These are phyloP conservation scores for Coelastrella sp. DNA, from an alignment of 139 green algal species.

Conservation along the genomic window DNA sequence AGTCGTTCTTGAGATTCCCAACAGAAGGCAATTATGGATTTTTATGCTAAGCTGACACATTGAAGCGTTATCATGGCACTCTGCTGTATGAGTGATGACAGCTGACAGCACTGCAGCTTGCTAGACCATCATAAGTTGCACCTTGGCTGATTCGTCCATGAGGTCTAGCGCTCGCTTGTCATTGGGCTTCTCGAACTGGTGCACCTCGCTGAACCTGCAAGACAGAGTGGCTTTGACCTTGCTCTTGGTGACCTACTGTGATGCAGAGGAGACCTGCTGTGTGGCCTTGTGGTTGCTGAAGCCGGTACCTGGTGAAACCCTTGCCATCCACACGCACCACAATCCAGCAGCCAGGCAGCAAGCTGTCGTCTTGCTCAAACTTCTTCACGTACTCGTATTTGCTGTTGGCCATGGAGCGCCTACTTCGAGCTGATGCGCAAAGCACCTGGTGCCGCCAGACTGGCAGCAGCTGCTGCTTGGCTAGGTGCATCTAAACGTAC, in stretches of 20 bases:
- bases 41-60: no score
- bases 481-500: background rate
- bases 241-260: no score
- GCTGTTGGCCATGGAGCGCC: slow-evolving; percentile 75
- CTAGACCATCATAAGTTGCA: slow-evolving; percentile 43
- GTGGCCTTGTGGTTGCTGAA: background rate
- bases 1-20: no score
- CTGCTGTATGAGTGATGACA: no score
- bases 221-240: no score
- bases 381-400: slow-evolving; percentile 89
- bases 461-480: background rate
- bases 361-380: slow-evolving; percentile 81
- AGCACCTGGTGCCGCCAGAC: background rate
- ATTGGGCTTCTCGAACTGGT: slow-evolving; percentile 90
- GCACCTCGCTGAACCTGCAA: slow-evolving; percentile 82
- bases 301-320: slow-evolving; percentile 88
- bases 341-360: slow-evolving; percentile 66
- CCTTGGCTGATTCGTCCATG: slow-evolving; percentile 82
- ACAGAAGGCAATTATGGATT: no score
- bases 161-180: slow-evolving; percentile 80
- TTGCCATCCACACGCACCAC: slow-evolving; percentile 90
- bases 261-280: no score
- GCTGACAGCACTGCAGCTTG: no score
- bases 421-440: background rate
- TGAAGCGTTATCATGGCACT: no score